These are phyloP conservation scores for Torulaspora maleeae DNA, from an alignment of 805 yeast genomes.

Conservation along the genomic window DNA sequence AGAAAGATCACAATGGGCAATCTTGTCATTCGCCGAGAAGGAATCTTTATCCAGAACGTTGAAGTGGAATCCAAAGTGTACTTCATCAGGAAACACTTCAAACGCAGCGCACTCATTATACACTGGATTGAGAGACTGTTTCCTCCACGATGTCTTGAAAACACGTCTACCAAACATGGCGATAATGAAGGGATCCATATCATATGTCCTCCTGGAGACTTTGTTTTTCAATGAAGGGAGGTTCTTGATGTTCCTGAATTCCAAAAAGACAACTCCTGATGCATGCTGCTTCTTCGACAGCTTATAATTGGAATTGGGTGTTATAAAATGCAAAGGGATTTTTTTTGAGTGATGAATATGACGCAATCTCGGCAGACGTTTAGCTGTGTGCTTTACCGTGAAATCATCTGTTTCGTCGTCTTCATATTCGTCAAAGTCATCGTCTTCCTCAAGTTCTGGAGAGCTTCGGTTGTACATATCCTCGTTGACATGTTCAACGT, in stretches of 20 bases:
- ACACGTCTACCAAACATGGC: conserved; percentile 86
- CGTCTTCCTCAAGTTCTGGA: conserved; percentile 13
- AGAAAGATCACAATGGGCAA: conserved; percentile 61
- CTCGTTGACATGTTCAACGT: conserved; percentile 5
- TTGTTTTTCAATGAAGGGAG: conserved; percentile 70
- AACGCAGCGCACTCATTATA: conserved; percentile 78
- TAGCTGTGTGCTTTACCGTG: conserved; percentile 7
- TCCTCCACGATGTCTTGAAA: conserved; percentile 76
- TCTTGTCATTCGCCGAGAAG: conserved; percentile 75
- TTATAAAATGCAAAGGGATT: conserved; percentile 3
- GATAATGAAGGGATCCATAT: conserved; percentile 95
- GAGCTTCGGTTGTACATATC: not conserved
- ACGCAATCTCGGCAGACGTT: conserved; percentile 9
- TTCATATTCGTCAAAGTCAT: conserved; percentile 11
- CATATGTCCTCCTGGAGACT: conserved; percentile 64
- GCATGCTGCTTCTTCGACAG: conserved; percentile 32
- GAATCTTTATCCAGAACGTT: conserved; percentile 80
- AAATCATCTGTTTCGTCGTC: conserved; percentile 11
- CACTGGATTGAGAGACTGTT: conserved; percentile 77
- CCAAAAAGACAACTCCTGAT: conserved; percentile 71
- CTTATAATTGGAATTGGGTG: conserved; percentile 21
- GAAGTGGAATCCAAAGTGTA: conserved; percentile 59
- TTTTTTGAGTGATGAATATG: conserved; percentile 4
- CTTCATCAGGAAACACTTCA: conserved; percentile 66
- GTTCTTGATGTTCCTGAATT: conserved; percentile 66